These are phyloP conservation scores for Meira miltonrushii DNA, from an alignment of 1,284 basidiomycete species.

Conservation along the genomic window DNA sequence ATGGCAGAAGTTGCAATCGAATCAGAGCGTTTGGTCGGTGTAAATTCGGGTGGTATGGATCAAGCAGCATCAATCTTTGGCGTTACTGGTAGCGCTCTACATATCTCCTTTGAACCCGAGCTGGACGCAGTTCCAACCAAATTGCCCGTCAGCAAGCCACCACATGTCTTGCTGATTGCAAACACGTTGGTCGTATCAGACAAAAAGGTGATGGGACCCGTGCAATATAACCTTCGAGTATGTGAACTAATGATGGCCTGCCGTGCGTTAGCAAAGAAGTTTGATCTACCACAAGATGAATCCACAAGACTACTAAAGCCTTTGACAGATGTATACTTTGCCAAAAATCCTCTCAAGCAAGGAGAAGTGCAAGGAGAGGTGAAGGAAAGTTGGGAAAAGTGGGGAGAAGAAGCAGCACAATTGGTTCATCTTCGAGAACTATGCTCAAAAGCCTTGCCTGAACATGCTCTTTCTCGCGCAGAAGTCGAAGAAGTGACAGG, in stretches of 20 bases:
- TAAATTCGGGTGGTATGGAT: slow-evolving; percentile 51
- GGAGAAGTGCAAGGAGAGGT: slow-evolving; percentile 27
- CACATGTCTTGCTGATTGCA: slow-evolving; percentile 41
- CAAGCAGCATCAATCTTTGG: slow-evolving; percentile 48
- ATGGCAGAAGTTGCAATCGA: slow-evolving; percentile 50
- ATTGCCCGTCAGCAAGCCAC: slow-evolving; percentile 24
- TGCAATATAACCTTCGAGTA: slow-evolving; percentile 50
- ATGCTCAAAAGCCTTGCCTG: slow-evolving; percentile 7
- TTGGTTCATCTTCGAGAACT: slow-evolving; percentile 15
- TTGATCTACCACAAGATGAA: slow-evolving; percentile 22
- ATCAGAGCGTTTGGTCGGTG: slow-evolving; percentile 41
- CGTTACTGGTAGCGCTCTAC: slow-evolving; percentile 38
- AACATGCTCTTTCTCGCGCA: slow-evolving; percentile 20
- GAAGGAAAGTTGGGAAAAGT: slow-evolving; percentile 17
- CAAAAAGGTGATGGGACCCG: slow-evolving; percentile 48
- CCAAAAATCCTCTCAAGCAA: slow-evolving; percentile 22
- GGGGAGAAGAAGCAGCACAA: slow-evolving; percentile 38
- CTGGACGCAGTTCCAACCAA: slow-evolving; percentile 25
- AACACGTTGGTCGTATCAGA: slow-evolving; percentile 48
- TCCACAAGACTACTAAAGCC: slow-evolving; percentile 28
- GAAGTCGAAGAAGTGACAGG: slow-evolving; percentile 39
- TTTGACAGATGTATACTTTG: slow-evolving; percentile 37
- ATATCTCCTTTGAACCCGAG: slow-evolving; percentile 43
- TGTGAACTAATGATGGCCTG: slow-evolving; percentile 46
- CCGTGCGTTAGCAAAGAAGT: slow-evolving; percentile 20